phyloP scores from a whole-genome alignment of 2,329 filamentous ascomycete species.

The Cercospora berteroae region DNA sequence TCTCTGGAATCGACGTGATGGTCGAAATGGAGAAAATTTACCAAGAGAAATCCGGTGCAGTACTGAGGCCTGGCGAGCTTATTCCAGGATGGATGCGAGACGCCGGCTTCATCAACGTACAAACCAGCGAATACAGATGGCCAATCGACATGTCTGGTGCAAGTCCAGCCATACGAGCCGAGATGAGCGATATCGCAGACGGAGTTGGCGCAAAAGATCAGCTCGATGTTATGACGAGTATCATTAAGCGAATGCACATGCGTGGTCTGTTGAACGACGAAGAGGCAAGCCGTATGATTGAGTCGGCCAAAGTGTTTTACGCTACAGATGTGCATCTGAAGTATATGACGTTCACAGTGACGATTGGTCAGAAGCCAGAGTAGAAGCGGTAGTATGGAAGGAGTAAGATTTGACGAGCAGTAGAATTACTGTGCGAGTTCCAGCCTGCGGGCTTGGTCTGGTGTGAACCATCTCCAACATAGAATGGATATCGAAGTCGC shows the following conservation, averaged over 20 bases:
- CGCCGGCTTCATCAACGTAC: constrained; percentile 24
- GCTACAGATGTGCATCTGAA: background rate
- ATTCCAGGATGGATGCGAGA: constrained; percentile 21
- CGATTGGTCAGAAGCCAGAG: background rate
- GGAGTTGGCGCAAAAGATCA: background rate
- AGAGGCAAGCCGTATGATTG: background rate
- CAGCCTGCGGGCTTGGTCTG: no score
- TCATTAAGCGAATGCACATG: background rate
- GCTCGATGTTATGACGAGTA: background rate
- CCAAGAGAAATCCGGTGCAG: constrained; percentile 17
- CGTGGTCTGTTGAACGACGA: background rate
- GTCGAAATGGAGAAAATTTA: background rate
- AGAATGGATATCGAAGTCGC: no score
- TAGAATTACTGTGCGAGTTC: no score
- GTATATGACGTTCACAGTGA: background rate
- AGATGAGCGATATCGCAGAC: background rate
- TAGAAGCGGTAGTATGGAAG: no score
- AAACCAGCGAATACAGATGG: constrained; percentile 20
- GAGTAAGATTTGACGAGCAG: no score
- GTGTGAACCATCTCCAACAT: no score
- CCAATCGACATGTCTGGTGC: constrained; percentile 12
- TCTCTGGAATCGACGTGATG: background rate
- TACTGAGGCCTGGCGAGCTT: constrained; percentile 5
- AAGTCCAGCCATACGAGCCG: background rate
- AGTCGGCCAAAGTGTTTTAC: background rate